Evolutionary conservation across 2,329 filamentous ascomycete genomes (phyloP).

Genomic region (Pseudogymnoascus pannorum): DNA sequence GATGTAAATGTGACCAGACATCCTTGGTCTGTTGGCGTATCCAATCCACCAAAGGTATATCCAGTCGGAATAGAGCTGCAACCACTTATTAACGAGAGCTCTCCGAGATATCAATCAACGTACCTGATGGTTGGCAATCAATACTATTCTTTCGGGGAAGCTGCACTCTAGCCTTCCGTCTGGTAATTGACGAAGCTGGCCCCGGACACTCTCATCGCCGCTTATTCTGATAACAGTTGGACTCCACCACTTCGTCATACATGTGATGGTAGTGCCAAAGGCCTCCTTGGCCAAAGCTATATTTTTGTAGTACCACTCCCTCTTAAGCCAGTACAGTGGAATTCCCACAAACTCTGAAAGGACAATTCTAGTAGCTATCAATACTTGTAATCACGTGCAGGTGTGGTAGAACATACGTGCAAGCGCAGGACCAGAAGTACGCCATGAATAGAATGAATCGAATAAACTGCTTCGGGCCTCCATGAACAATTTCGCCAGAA

Average conservation of each 20-base stretch:
- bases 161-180: constrained; percentile 70
- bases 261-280: constrained; percentile 70
- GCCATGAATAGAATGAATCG: constrained; percentile 22
- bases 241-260: constrained; percentile 82
- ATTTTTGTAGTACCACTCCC: constrained; percentile 74
- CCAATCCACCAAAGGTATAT: constrained; percentile 89
- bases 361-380: constrained; percentile 45
- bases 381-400: background rate
- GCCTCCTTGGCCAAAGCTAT: constrained; percentile 82
- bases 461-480: constrained; percentile 22
- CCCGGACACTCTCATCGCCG: constrained; percentile 71
- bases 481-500: constrained; percentile 28
- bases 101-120: background rate
- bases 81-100: constrained; percentile 18
- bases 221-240: constrained; percentile 76
- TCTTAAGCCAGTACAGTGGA: constrained; percentile 69
- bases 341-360: constrained; percentile 68
- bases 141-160: constrained; percentile 72
- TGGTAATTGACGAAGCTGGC: constrained; percentile 60
- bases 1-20: constrained; percentile 84
- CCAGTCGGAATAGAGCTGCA: constrained; percentile 79
- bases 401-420: constrained; percentile 22
- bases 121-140: constrained; percentile 83
- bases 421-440: constrained; percentile 25
- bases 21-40: constrained; percentile 67